Percentiles rank a stretch among this genome's conserved stretches.
These are phyloP conservation scores for Noccaea bulbosa DNA, from an alignment of 345 rosid species.

Conservation along the genomic window DNA sequence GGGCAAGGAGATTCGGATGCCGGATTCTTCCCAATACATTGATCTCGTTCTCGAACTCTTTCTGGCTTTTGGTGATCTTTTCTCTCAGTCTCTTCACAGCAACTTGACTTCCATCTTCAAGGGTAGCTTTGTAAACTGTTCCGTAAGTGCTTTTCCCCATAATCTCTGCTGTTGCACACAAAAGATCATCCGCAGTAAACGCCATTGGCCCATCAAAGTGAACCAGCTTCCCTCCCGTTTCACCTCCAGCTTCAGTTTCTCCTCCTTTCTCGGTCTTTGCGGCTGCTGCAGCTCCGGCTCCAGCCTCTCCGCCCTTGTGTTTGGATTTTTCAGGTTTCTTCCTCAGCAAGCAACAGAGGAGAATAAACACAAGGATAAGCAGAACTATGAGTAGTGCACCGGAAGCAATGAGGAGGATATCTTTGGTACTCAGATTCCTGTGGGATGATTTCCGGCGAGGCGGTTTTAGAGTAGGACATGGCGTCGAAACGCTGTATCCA, in stretches of 20 bases:
- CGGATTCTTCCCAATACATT: slow-evolving; percentile 73
- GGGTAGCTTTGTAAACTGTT: slow-evolving; percentile 91
- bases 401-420: slow-evolving; percentile 74
- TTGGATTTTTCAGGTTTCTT: slow-evolving; percentile 52
- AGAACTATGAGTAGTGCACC: slow-evolving; percentile 66
- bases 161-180: slow-evolving; percentile 97
- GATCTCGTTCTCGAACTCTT: slow-evolving; percentile 80
- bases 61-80: slow-evolving; percentile 79
- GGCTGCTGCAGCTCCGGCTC: slow-evolving; percentile 33
- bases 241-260: slow-evolving; percentile 72
- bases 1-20: slow-evolving; percentile 80
- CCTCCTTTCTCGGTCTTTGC: slow-evolving; percentile 60
- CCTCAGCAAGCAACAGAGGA: slow-evolving; percentile 72
- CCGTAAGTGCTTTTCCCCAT: slow-evolving; percentile 97
- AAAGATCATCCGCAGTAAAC: slow-evolving; percentile 90
- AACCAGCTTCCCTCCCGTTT: slow-evolving; percentile 85
- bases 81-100: slow-evolving; percentile 91
- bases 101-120: slow-evolving; percentile 92
- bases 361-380: slow-evolving; percentile 59
- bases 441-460: slow-evolving; percentile 44
- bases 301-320: slow-evolving; percentile 48
- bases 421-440: slow-evolving; percentile 64
- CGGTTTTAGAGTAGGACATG: slow-evolving; percentile 54
- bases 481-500: slow-evolving; percentile 62
- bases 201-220: slow-evolving; percentile 92